A percentile compares a stretch with the other conserved stretches of the same genome.
These are phyloP conservation scores for Millerozyma acaciae DNA, from an alignment of 805 yeast species.

Conservation along the genomic window DNA sequence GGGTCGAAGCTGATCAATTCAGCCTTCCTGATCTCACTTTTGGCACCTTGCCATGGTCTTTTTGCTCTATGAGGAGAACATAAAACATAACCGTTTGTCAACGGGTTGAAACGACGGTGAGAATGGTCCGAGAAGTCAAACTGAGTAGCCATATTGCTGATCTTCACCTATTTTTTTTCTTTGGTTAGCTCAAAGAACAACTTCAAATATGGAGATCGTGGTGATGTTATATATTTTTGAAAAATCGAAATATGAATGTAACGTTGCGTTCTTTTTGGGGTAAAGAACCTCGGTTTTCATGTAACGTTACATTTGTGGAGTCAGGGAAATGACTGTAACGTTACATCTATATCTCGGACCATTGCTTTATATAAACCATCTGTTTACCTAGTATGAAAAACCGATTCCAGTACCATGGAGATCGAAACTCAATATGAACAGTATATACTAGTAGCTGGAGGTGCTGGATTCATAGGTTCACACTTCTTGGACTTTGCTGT, in stretches of 20 bases:
- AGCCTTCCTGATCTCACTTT: constrained; percentile 45
- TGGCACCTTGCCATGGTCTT: constrained; percentile 79
- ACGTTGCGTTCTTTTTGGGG: constrained; percentile 6
- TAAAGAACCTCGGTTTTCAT: background rate
- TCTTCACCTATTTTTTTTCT: too few species aligned
- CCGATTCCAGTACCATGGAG: too few species aligned
- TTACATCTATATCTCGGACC: too few species aligned
- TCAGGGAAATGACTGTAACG: constrained; percentile 8
- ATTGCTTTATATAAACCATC: background rate
- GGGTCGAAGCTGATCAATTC: constrained; percentile 55
- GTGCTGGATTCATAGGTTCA: constrained; percentile 57
- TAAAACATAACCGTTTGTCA: constrained; percentile 63
- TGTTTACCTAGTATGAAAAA: background rate
- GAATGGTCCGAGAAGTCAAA: constrained; percentile 56
- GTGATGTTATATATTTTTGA: background rate
- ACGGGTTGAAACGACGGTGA: constrained; percentile 68
- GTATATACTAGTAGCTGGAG: constrained; percentile 47
- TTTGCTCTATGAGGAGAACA: constrained; percentile 76
- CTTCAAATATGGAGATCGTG: too few species aligned
- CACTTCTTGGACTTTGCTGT: constrained; percentile 39
- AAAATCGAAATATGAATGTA: constrained; percentile 1
- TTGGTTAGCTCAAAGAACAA: too few species aligned
- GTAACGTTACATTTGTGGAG: constrained; percentile 8
- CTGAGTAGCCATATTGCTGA: constrained; percentile 15
- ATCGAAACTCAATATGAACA: constrained; percentile 6